Evolutionary conservation across 805 yeast genomes (phyloP).

Genomic region (Candida odintsovae): DNA sequence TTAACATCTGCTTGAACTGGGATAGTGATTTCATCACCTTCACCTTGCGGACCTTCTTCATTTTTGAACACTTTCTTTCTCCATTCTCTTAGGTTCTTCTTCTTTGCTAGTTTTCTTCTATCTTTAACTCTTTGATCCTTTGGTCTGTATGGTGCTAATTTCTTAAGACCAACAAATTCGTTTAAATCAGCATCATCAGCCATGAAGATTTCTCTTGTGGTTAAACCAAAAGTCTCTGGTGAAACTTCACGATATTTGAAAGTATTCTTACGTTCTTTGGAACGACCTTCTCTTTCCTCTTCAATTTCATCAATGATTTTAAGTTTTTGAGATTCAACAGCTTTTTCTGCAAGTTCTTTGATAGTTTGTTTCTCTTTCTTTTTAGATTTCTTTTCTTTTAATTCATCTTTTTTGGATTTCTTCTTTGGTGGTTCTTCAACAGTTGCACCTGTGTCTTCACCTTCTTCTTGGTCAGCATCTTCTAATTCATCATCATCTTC

Average conservation of each 20-base stretch:
- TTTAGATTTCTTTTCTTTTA: conserved; percentile 48
- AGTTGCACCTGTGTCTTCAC: conserved; percentile 35
- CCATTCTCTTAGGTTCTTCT: conserved; percentile 84
- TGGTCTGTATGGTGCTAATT: conserved; percentile 88
- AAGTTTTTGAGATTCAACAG: conserved; percentile 69
- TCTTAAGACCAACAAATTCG: conserved; percentile 80
- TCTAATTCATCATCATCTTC: conserved; percentile 19
- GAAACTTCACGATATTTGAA: conserved; percentile 93
- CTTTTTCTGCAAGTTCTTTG: conserved; percentile 63
- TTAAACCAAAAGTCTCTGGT: conserved; percentile 86
- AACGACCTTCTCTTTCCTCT: conserved; percentile 54
- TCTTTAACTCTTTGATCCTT: conserved; percentile 69
- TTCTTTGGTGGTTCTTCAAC: conserved; percentile 27
- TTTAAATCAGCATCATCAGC: conserved; percentile 88
- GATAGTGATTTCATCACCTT: conserved; percentile 21
- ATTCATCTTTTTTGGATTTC: conserved; percentile 48
- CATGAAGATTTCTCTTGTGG: conserved; percentile 77
- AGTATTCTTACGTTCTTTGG: conserved; percentile 38
- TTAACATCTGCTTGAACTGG: conserved; percentile 11
- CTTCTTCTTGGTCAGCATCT: conserved; percentile 26
- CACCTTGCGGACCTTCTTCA: conserved; percentile 40
- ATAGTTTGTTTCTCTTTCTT: conserved; percentile 60
- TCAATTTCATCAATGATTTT: conserved; percentile 66
- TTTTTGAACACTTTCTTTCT: conserved; percentile 71
- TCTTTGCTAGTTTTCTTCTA: conserved; percentile 77